Evolutionary conservation across 495 filamentous ascomycete genomes (phyloP).

Genomic region (Friedmanniomyces simplex): DNA sequence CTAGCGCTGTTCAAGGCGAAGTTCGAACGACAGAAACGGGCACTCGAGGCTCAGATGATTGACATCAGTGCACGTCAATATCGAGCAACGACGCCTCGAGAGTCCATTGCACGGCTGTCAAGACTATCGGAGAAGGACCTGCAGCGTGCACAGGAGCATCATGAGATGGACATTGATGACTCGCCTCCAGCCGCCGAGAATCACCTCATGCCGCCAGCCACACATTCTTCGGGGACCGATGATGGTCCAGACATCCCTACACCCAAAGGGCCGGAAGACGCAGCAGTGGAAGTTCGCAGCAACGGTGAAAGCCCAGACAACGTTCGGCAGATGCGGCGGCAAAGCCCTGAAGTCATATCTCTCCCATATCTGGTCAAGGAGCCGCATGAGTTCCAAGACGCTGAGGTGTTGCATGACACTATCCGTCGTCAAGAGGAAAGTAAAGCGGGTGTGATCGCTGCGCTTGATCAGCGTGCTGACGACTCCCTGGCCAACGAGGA

Average conservation of each 20-base stretch:
- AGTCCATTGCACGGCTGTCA: conserved; percentile 19
- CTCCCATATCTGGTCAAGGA: conserved; percentile 31
- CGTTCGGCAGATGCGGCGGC: conserved; percentile 9
- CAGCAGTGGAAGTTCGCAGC: conserved; percentile 13
- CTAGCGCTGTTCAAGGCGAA: conserved; percentile 28
- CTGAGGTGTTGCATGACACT: conserved; percentile 12
- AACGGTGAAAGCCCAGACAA: conserved; percentile 6
- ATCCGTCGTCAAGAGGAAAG: conserved; percentile 17
- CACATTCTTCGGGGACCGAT: conserved; percentile 13
- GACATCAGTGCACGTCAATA: conserved; percentile 26
- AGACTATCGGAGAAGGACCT: conserved; percentile 19
- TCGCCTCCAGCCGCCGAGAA: conserved; percentile 1
- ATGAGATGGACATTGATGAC: conserved; percentile 13
- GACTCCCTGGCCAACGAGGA: neutral
- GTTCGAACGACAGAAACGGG: conserved; percentile 28
- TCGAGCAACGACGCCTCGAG: conserved; percentile 27
- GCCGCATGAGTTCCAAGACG: conserved; percentile 15
- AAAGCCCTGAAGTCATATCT: conserved; percentile 23
- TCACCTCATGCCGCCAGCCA: conserved; percentile 3
- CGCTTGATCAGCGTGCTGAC: conserved; percentile 2
- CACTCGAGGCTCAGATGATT: conserved; percentile 25
- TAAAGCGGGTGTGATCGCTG: conserved; percentile 7
- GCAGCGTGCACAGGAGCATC: conserved; percentile 3
- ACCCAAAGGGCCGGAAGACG: conserved; percentile 21
- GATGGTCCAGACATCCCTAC: conserved; percentile 17